Evolutionary conservation across 2,329 filamentous ascomycete genomes (phyloP).

Genomic region (Colletotrichum siamense): DNA sequence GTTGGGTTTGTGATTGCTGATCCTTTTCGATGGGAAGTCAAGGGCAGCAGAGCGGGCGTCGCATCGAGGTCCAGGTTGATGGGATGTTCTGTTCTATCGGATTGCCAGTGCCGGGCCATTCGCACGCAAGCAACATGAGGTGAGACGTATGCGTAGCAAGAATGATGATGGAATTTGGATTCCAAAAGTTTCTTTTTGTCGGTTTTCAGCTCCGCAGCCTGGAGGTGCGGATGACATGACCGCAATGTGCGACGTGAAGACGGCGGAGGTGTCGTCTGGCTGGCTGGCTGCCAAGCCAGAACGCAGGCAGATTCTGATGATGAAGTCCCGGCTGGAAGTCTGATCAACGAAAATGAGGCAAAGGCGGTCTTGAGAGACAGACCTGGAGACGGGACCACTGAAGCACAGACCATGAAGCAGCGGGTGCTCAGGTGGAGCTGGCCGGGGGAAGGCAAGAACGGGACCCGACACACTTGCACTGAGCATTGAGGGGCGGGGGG

Average conservation of each 20-base stretch:
- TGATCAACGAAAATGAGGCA: not conserved
- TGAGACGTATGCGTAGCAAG: not conserved
- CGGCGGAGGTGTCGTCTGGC: not conserved
- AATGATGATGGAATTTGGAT: not conserved
- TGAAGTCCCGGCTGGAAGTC: not conserved
- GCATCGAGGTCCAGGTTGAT: not conserved
- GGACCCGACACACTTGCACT: not conserved
- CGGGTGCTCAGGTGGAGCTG: not conserved
- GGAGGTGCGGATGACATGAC: not conserved
- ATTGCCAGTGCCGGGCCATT: not conserved
- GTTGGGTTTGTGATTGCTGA: not conserved
- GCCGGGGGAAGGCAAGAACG: not conserved
- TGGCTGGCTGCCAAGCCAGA: not conserved
- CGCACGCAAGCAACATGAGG: not conserved
- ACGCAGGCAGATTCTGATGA: not conserved
- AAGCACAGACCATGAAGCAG: not conserved
- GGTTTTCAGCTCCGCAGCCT: not conserved
- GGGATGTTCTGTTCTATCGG: not conserved
- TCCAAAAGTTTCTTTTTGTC: not conserved
- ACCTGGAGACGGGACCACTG: not conserved
- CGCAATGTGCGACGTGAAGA: not conserved
- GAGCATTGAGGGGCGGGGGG: not conserved
- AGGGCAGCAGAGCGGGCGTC: not conserved
- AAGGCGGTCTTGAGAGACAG: not conserved
- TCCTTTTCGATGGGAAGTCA: not conserved